phyloP scores from a whole-genome alignment of 208 protist species.

The Wallacemonas rigidus region DNA sequence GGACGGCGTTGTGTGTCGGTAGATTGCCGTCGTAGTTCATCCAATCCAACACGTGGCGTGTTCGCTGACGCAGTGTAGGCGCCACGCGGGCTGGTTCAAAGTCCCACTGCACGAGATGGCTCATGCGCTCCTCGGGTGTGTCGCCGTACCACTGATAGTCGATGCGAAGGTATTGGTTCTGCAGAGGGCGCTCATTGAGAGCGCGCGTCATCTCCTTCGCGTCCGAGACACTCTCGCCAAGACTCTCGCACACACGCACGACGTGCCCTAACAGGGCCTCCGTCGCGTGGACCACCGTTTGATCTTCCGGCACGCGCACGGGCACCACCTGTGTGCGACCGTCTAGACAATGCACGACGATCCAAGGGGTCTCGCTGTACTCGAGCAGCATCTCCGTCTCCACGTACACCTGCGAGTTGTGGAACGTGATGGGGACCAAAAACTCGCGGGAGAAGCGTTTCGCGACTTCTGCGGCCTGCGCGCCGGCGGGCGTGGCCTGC shows the following conservation, averaged over 20 bases:
- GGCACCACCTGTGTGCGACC: slow-evolving; percentile 59
- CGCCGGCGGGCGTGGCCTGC: slow-evolving; percentile 53
- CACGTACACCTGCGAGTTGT: slow-evolving; percentile 92
- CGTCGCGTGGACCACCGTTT: slow-evolving; percentile 30
- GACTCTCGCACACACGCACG: slow-evolving; percentile 47
- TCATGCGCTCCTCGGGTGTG: slow-evolving; percentile 84
- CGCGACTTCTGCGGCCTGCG: slow-evolving; percentile 47
- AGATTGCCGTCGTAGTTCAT: slow-evolving; percentile 89
- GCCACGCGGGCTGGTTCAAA: slow-evolving; percentile 62
- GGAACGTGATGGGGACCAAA: slow-evolving; percentile 89
- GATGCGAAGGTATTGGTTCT: slow-evolving; percentile 89
- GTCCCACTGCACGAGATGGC: slow-evolving; percentile 86
- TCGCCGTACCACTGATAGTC: slow-evolving; percentile 94
- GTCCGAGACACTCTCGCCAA: slow-evolving; percentile 65
- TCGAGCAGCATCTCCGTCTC: slow-evolving; percentile 92
- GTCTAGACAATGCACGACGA: slow-evolving; percentile 87
- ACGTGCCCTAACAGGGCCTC: slow-evolving; percentile 58
- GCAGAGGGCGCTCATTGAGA: slow-evolving; percentile 82
- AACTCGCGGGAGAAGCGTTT: slow-evolving; percentile 75
- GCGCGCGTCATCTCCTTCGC: slow-evolving; percentile 65
- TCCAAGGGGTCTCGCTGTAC: slow-evolving; percentile 89
- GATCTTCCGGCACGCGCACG: slow-evolving; percentile 32
- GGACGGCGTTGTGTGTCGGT: slow-evolving; percentile 76
- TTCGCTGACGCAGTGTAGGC: slow-evolving; percentile 62
- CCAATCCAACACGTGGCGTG: slow-evolving; percentile 78